A percentile compares a stretch with the other conserved stretches of the same genome.
Conservation (phyloP, 805 yeast species). For the Zygoascus bituminiphila region DNA sequence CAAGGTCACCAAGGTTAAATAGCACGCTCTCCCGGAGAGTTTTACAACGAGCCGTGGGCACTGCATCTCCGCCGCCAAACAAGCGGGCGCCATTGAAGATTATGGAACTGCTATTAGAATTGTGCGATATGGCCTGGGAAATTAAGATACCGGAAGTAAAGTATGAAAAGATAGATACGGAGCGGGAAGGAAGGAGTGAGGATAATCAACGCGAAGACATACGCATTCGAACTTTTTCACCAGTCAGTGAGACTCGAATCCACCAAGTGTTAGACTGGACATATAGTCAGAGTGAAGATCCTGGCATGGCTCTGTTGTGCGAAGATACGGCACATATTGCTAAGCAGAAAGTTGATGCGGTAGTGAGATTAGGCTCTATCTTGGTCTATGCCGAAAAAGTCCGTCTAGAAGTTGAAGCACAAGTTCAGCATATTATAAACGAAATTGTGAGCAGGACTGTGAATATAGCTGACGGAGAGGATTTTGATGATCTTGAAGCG, state of each 20-base stretch:
- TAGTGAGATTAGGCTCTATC: slow-evolving; percentile 63
- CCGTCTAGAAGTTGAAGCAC: slow-evolving; percentile 65
- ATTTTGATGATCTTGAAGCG: slow-evolving; percentile 20
- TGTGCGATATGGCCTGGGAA: slow-evolving; percentile 66
- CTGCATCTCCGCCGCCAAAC: slow-evolving; percentile 6
- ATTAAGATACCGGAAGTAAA: slow-evolving; percentile 64
- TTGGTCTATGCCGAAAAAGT: slow-evolving; percentile 68
- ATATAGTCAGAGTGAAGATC: slow-evolving; percentile 49
- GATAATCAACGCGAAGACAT: slow-evolving; percentile 23
- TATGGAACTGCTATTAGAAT: slow-evolving; percentile 44
- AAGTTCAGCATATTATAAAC: slow-evolving; percentile 54
- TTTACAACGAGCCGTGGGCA: neutral
- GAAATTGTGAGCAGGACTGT: slow-evolving; percentile 49
- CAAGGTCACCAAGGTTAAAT: slow-evolving; percentile 7
- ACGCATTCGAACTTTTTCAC: slow-evolving; percentile 22
- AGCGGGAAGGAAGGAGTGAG: neutral
- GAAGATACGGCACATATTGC: slow-evolving; percentile 60
- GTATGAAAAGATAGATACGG: slow-evolving; percentile 2
- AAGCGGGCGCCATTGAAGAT: slow-evolving; percentile 38
- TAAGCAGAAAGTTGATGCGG: slow-evolving; percentile 57
- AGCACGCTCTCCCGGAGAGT: neutral
- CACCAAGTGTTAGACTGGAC: slow-evolving; percentile 29
- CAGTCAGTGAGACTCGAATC: slow-evolving; percentile 27
- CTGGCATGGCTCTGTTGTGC: slow-evolving; percentile 52
- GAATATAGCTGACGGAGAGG: slow-evolving; percentile 20